A percentile compares a stretch with the other conserved stretches of the same genome.
phyloP scores from a whole-genome alignment of 352 stramenopile genomes.

The Phytophthora melonis region DNA sequence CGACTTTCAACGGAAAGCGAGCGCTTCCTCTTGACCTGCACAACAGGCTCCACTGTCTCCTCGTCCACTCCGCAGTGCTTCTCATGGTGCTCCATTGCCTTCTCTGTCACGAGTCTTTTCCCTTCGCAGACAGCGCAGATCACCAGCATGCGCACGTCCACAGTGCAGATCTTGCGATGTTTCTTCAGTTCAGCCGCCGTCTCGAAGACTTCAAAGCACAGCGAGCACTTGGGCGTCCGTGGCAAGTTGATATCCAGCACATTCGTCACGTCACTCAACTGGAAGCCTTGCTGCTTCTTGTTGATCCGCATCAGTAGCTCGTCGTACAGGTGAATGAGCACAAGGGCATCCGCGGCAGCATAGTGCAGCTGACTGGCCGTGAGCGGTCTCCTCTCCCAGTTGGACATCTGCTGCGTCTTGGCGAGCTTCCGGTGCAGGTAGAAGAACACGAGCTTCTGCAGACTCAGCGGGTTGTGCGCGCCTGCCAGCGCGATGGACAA shows the following conservation, averaged over 20 bases:
- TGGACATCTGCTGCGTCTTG: constrained; percentile 85
- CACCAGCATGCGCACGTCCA: constrained; percentile 45
- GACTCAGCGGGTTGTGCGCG: constrained; percentile 65
- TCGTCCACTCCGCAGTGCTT: constrained; percentile 38
- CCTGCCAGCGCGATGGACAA: constrained; percentile 64
- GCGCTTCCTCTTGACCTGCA: constrained; percentile 41
- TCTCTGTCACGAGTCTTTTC: constrained; percentile 55
- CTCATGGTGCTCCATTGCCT: constrained; percentile 56
- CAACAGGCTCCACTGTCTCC: constrained; percentile 24
- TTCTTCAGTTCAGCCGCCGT: constrained; percentile 43
- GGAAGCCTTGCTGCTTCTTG: constrained; percentile 38
- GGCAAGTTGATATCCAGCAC: constrained; percentile 70
- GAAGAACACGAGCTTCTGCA: constrained; percentile 82
- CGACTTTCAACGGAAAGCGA: constrained; percentile 28
- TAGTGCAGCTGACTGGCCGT: constrained; percentile 69
- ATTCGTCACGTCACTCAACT: constrained; percentile 58
- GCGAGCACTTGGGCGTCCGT: constrained; percentile 52
- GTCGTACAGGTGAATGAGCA: constrained; percentile 79
- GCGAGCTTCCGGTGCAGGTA: constrained; percentile 74
- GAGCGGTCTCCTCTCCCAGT: constrained; percentile 78
- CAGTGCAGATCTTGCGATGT: constrained; percentile 56
- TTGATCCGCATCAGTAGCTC: constrained; percentile 53
- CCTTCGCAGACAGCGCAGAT: constrained; percentile 59
- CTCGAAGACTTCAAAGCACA: constrained; percentile 63
- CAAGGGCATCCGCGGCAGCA: constrained; percentile 73